Base-by-base conservation (phyloP, 2,329 filamentous ascomycete species). In the Cladosporium austrohemisphaericum region DNA sequence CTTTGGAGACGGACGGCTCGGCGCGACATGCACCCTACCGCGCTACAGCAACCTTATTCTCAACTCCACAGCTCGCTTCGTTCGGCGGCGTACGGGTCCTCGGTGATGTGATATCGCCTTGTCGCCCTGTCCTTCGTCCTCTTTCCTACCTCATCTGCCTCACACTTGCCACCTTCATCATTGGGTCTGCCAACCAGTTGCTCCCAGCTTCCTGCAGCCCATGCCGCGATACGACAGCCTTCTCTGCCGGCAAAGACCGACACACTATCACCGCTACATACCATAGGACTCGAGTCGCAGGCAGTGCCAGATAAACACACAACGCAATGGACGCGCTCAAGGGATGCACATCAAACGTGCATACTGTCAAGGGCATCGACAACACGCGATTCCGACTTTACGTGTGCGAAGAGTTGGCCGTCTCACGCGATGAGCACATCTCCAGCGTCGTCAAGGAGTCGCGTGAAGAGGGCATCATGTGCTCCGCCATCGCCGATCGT, bases 311-410 rank as follows among this genome's bases (percentile, higher is more conserved):
- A 36, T 23, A 10, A 23, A 31, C 20, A 29, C 11, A 35, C 13
- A 38, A 41, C 47, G 53, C 29, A 46, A 67, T 67, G 63, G 65
- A 68, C 52, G 62, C 65, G 51, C 52, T 67, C 44, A 65, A 60
- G 50, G 49, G 53, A 33, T 67, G 64, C 57, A 58, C 52, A 22
- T 66, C 65, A 19, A 66, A 67, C 41, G 58, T 64, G 37, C 56
- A 65, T 38, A 50, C 54, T 14, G 50, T 65, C 22, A 49, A 41
- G 4, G 38, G 40, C 3, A 23, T 36, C 8, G 36, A 28, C 6
- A 31, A 19, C 4, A 41, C 26, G 19, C 44, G 20, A 37, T 18
- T 19, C 31, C 11, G 23, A 29, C 25, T 23, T 13, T 40, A 35
- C 23, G 25, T 31, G 33, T 49, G 37, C 20, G 20, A 51, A 37